Evolutionary conservation across 139 green algal species (phyloP).

Genomic region (Microglena sp.): DNA sequence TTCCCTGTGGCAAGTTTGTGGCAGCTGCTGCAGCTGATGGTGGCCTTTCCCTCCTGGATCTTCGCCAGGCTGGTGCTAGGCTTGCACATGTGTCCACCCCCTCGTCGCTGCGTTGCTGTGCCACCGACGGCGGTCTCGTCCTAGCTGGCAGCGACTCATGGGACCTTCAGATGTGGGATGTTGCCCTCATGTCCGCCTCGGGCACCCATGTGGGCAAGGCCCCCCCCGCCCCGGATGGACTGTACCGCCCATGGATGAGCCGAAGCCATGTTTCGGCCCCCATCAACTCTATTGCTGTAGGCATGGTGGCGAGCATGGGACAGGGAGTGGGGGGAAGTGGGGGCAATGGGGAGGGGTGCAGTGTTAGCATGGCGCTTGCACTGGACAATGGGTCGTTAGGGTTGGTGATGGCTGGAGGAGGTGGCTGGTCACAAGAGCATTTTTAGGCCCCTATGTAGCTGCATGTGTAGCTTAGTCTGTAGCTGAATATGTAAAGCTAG

Average conservation of each 20-base stretch:
- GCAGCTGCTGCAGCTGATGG: slow-evolving; percentile 23
- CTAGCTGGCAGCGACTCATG: slow-evolving; percentile 48
- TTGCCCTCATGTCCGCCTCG: slow-evolving; percentile 15
- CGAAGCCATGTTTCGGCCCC: too few species aligned
- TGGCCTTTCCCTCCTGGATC: slow-evolving; percentile 22
- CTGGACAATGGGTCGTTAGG: too few species aligned
- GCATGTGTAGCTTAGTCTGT: too few species aligned
- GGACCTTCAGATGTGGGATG: slow-evolving; percentile 47
- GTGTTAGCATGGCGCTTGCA: too few species aligned
- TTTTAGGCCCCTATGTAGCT: too few species aligned
- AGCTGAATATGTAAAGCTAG: too few species aligned
- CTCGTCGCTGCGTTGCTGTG: slow-evolving; percentile 45
- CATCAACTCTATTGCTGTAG: too few species aligned
- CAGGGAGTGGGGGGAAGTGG: too few species aligned
- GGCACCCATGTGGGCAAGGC: not conserved
- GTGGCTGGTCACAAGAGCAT: too few species aligned
- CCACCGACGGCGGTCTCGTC: slow-evolving; percentile 32
- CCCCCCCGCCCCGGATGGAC: slow-evolving; percentile 12
- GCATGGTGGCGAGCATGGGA: too few species aligned
- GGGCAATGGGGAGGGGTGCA: too few species aligned
- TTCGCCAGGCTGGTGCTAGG: not conserved
- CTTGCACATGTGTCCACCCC: slow-evolving; percentile 6
- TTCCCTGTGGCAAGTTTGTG: slow-evolving; percentile 4
- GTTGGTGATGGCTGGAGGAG: too few species aligned
- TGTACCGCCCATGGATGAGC: slow-evolving; percentile 21